Conservation (phyloP, 768 basidiomycete genomes). For the Lactifluus volemus region DNA sequence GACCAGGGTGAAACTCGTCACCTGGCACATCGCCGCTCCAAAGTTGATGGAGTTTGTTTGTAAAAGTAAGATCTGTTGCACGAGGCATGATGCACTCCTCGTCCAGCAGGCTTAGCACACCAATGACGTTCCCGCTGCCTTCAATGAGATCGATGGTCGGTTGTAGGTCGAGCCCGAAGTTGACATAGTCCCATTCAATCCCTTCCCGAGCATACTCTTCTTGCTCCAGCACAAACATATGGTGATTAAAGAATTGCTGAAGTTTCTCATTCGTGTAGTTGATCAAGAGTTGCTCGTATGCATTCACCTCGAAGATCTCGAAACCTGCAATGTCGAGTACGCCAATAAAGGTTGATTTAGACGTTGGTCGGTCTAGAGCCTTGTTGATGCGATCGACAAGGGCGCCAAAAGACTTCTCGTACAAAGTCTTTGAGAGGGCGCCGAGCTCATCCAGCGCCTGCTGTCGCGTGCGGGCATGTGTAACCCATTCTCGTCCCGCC, state of each 20-base stretch:
- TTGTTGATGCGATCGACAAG: conserved; percentile 94
- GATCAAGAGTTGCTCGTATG: conserved; percentile 96
- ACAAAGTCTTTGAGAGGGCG: conserved; percentile 88
- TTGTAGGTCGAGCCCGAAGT: conserved; percentile 95
- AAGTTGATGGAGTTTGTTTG: conserved; percentile 76
- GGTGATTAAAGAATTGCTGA: conserved; percentile 97
- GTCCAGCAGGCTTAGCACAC: conserved; percentile 87
- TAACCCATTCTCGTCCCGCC: conserved; percentile 95
- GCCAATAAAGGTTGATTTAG: conserved; percentile 91
- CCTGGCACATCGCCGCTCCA: conserved; percentile 50
- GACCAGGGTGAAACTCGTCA: conserved; percentile 59
- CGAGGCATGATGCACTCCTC: conserved; percentile 99
- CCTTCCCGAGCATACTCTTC: conserved; percentile 96
- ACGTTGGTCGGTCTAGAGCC: conserved; percentile 86
- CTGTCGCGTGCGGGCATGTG: conserved; percentile 81
- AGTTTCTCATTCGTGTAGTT: conserved; percentile 99
- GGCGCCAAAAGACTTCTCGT: conserved; percentile 92
- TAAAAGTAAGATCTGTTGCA: conserved; percentile 90
- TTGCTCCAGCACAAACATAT: conserved; percentile 99
- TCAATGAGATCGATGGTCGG: conserved; percentile 99
- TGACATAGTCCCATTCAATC: conserved; percentile 97
- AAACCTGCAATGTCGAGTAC: conserved; percentile 99
- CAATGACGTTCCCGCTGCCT: conserved; percentile 58
- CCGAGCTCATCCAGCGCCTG: conserved; percentile 91
- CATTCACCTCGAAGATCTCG: conserved; percentile 92